Percentiles rank a stretch among this genome's conserved stretches.
Evolutionary conservation across 1,284 basidiomycete genomes (phyloP).

Genomic region (Ganoderma resinaceum): DNA sequence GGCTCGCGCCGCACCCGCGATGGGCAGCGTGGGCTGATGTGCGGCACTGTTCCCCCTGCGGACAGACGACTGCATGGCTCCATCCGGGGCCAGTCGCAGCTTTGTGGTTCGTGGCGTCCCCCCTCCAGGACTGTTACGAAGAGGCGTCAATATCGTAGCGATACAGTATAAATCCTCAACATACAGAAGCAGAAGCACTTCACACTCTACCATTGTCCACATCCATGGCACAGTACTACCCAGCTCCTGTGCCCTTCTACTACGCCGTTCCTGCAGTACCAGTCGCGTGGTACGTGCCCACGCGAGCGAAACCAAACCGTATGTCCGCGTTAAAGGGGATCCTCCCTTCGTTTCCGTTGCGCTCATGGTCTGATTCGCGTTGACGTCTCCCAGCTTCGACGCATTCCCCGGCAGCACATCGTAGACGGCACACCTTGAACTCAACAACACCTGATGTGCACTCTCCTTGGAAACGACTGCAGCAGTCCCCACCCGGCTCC

Average conservation of each 20-base stretch:
- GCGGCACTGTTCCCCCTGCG: neutral
- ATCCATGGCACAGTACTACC: neutral
- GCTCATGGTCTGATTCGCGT: neutral
- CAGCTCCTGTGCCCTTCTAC: neutral
- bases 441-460: neutral
- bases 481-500: neutral
- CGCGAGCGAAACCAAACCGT: neutral
- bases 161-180: neutral
- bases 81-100: neutral
- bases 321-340: neutral
- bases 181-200: neutral
- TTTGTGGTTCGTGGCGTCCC: neutral
- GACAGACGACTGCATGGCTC: neutral
- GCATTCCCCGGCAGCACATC: neutral
- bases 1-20: neutral
- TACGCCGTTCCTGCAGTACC: neutral
- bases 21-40: neutral
- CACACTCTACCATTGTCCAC: neutral
- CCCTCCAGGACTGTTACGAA: neutral
- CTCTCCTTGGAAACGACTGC: neutral
- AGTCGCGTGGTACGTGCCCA: neutral
- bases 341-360: neutral
- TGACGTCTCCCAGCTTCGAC: neutral
- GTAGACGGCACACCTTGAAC: neutral
- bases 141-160: neutral